Evolutionary conservation across 2,329 filamentous ascomycete species (phyloP), one percentile per base, ranked within the genome.

Genomic region (Clonostachys solani): DNA sequence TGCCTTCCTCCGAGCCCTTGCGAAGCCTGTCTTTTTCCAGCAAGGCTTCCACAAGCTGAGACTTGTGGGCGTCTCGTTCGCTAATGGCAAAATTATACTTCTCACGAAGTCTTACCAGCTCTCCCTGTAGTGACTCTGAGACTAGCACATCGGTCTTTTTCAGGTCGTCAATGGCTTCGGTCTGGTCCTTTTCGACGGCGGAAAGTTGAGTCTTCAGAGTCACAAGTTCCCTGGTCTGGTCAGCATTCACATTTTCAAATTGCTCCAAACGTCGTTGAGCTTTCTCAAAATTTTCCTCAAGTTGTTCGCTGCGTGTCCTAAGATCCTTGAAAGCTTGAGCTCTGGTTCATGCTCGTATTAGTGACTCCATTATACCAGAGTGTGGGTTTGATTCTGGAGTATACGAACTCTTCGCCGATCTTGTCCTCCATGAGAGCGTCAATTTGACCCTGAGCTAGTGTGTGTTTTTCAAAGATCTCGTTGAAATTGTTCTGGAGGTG

Each of bases 11-110:
- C 35, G 74, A 64, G 49, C 79, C 72, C 60, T 78, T 78, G 47
- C 77, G 73, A 46, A 83, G 67, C 60, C 77, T 76, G 50, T 84
- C 80, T 60, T 84, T 84, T 52, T 76, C 73, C 42, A 84, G 68
- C 16, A 84, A 69, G 41, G 78, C 75, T 38, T 80, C 73, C 53
- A 84, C 72, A 19, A 85, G 72, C 57, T 84, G 80, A 42, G 73
- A 72, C 63, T 81, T 79, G 56, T 80, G 74, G 50, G 75, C 70
- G 46, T 83, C 78, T 44, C 72, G 69, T 59, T 84, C 79, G 47
- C 72, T 66, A 50, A 66, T 69, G 44, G 76, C 62, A 47, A 68
- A 62, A 48, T 71, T 72, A 52, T 75, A 67, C 54, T 80, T 75
- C 49, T 68, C 71, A 52, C 80, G 74, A 52, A 80, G 68, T 29